Percentiles rank a stretch among this genome's conserved stretches.
These are phyloP conservation scores for Podosphaera aphanis DNA, from an alignment of 2,329 filamentous ascomycete species.

Conservation along the genomic window DNA sequence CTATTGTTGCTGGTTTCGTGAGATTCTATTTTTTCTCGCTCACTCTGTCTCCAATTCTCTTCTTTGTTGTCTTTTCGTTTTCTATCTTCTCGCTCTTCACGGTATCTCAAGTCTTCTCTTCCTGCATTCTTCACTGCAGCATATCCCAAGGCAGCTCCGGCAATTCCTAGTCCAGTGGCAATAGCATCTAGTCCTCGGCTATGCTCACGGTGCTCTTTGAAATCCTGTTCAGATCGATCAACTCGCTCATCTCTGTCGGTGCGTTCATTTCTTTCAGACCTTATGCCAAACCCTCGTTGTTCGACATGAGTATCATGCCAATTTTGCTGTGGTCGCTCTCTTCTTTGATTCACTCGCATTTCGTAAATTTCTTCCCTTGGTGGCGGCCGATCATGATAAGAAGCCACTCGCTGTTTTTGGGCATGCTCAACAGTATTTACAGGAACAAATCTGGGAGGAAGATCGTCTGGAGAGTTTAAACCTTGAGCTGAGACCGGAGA, in stretches of 20 bases:
- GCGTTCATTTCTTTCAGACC: conserved; percentile 6
- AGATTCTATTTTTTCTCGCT: conserved; percentile 10
- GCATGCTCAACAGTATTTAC: conserved; percentile 8
- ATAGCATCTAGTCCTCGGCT: conserved; percentile 12
- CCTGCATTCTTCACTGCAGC: conserved; percentile 12
- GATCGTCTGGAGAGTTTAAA: background rate
- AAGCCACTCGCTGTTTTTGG: conserved; percentile 4
- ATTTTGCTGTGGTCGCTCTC: conserved; percentile 9
- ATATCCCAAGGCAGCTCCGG: conserved; percentile 14
- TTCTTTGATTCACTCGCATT: conserved; percentile 11
- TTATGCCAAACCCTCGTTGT: conserved; percentile 10
- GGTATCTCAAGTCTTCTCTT: conserved; percentile 9
- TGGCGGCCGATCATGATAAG: conserved; percentile 13
- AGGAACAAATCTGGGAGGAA: conserved; percentile 8
- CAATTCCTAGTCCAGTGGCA: conserved; percentile 14
- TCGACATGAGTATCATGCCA: conserved; percentile 13
- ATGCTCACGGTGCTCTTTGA: conserved; percentile 7
- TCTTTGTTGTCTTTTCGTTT: conserved; percentile 11
- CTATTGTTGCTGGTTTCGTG: conserved; percentile 5
- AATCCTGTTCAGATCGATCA: conserved; percentile 1
- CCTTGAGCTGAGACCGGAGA: conserved; percentile 19
- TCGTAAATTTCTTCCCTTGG: conserved; percentile 15
- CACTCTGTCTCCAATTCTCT: conserved; percentile 10
- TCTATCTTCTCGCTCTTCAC: conserved; percentile 11
- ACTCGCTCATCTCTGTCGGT: conserved; percentile 6